phyloP scores from a whole-genome alignment of 208 protist species.

The Wallacemonas sp. region DNA sequence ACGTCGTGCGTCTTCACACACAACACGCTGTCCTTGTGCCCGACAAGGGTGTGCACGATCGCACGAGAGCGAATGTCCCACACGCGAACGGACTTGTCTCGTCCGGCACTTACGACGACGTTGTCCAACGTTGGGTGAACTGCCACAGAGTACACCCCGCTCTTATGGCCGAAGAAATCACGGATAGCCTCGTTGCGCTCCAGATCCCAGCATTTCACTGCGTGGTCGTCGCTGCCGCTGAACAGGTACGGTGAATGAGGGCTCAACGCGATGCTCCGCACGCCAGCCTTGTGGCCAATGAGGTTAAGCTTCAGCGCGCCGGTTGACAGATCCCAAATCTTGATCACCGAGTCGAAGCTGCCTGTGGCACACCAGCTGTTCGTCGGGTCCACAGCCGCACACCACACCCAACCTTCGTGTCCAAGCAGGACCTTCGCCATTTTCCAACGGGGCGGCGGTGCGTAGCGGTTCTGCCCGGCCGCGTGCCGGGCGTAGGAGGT shows the following conservation, averaged over 20 bases:
- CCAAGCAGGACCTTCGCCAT: constrained; percentile 91
- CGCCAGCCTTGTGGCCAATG: constrained; percentile 96
- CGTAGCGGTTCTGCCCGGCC: constrained; percentile 22
- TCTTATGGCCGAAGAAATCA: constrained; percentile 98
- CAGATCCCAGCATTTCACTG: constrained; percentile 99
- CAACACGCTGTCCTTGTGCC: constrained; percentile 94
- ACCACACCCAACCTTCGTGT: constrained; percentile 96
- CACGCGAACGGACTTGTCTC: constrained; percentile 94
- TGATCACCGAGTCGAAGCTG: constrained; percentile 98
- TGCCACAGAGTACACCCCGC: constrained; percentile 90
- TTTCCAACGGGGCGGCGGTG: constrained; percentile 90
- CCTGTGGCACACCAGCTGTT: constrained; percentile 99
- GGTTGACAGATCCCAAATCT: constrained; percentile 98
- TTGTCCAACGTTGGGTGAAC: constrained; percentile 98
- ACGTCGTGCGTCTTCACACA: constrained; percentile 84
- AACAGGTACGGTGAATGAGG: constrained; percentile 98
- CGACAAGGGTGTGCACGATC: constrained; percentile 86
- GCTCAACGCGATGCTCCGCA: constrained; percentile 90
- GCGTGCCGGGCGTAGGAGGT: constrained; percentile 10
- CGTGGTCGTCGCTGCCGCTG: constrained; percentile 98
- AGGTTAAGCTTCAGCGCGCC: constrained; percentile 98
- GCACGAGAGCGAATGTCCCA: constrained; percentile 90
- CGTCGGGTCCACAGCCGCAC: constrained; percentile 95
- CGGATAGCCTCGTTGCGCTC: constrained; percentile 94
- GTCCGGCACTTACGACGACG: constrained; percentile 94